A percentile compares a stretch with the other conserved stretches of the same genome.
These are phyloP conservation scores for Candida boleticola DNA, from an alignment of 805 yeast genomes.

Conservation along the genomic window DNA sequence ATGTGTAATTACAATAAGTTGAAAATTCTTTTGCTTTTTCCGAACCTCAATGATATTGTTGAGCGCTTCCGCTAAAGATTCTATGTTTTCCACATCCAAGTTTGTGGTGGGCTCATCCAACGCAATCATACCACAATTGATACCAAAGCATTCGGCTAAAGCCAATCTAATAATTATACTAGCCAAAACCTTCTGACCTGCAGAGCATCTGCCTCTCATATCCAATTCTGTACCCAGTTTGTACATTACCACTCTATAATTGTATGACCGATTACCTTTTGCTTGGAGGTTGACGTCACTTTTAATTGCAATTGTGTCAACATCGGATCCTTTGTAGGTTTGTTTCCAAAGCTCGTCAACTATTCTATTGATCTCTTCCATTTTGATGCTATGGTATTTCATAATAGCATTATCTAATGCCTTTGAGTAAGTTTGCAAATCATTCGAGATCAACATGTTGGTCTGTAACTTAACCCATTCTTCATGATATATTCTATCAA, in stretches of 20 bases:
- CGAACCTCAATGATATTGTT: conserved; percentile 73
- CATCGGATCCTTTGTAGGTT: conserved; percentile 93
- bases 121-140: conserved; percentile 92
- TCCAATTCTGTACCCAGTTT: conserved; percentile 90
- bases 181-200: conserved; percentile 95
- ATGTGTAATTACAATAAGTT: conserved; percentile 92
- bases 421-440: conserved; percentile 73
- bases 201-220: conserved; percentile 98
- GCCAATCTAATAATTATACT: conserved; percentile 89
- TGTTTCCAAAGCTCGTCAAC: conserved; percentile 90
- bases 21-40: conserved; percentile 80
- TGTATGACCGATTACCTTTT: conserved; percentile 66
- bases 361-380: conserved; percentile 87
- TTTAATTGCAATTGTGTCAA: conserved; percentile 82
- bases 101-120: conserved; percentile 98
- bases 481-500: conserved; percentile 59
- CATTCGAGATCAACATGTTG: conserved; percentile 72
- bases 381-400: conserved; percentile 85
- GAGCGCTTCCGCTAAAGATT: conserved; percentile 79
- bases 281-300: conserved; percentile 65
- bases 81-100: conserved; percentile 84
- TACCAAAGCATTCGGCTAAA: conserved; percentile 92
- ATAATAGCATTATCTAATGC: conserved; percentile 92
- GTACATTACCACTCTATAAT: conserved; percentile 92
- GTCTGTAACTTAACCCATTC: conserved; percentile 80